Percentiles rank a stretch among this genome's conserved stretches.
Evolutionary conservation across 2,329 filamentous ascomycete genomes (phyloP).

Genomic region (Fonsecaea erecta): DNA sequence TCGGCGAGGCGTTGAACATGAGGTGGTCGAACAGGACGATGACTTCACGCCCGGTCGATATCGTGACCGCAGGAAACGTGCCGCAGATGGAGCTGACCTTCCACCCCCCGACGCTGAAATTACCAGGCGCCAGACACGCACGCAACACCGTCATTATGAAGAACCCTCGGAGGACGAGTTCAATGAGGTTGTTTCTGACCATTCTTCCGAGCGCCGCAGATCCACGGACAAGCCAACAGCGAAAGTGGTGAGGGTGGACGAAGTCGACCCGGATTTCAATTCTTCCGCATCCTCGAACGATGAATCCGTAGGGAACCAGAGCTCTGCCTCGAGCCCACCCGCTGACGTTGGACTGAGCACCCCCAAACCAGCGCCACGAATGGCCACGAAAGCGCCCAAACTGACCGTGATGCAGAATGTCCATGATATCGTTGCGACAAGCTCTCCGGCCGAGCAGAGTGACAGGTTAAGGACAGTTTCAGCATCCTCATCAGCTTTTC

Average conservation of each 20-base stretch:
- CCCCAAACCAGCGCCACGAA: background rate
- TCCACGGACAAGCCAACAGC: background rate
- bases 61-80: slow-evolving; percentile 33
- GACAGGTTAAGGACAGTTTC: slow-evolving; percentile 3
- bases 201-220: background rate
- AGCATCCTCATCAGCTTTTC: slow-evolving; percentile 8
- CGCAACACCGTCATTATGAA: slow-evolving; percentile 34
- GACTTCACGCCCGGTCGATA: slow-evolving; percentile 37
- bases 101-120: slow-evolving; percentile 27
- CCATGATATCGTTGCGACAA: background rate
- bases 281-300: slow-evolving; percentile 17
- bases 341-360: slow-evolving; percentile 14
- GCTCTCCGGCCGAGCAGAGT: background rate
- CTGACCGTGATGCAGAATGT: background rate
- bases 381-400: slow-evolving; percentile 8
- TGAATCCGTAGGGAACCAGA: background rate
- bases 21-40: slow-evolving; percentile 37
- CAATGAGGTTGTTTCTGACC: slow-evolving; percentile 27
- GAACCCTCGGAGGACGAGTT: slow-evolving; percentile 37
- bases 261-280: slow-evolving; percentile 21
- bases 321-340: slow-evolving; percentile 16
- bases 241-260: slow-evolving; percentile 21
- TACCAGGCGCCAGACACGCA: slow-evolving; percentile 32
- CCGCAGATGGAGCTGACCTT: slow-evolving; percentile 24
- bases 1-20: slow-evolving; percentile 23